A percentile compares a stretch with the other conserved stretches of the same genome.
Evolutionary conservation across 805 yeast genomes (phyloP).

Genomic region (Saccharomyces jurei): DNA sequence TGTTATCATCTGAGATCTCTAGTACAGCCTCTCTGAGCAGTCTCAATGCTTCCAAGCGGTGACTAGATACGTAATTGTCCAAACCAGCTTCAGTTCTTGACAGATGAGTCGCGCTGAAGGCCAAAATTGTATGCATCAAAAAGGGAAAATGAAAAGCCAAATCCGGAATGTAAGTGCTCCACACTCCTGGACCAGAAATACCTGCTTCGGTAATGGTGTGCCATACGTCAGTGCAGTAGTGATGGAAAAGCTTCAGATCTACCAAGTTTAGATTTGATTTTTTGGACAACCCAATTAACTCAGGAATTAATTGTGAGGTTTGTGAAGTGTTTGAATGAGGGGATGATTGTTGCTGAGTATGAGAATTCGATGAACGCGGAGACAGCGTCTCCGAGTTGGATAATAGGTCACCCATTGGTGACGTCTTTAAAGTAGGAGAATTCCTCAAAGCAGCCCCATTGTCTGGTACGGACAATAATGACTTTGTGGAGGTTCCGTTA

Average conservation of each 20-base stretch:
- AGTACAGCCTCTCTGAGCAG: conserved; percentile 78
- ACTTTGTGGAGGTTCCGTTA: background rate
- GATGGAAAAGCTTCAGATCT: conserved; percentile 77
- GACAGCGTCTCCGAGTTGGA: background rate
- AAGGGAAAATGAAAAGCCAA: conserved; percentile 83
- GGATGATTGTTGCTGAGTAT: conserved; percentile 3
- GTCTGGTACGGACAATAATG: background rate
- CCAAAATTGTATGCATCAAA: conserved; percentile 84
- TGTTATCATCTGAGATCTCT: conserved; percentile 72
- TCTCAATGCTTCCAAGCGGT: conserved; percentile 79
- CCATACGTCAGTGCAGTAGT: conserved; percentile 77
- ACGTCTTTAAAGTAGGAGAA: background rate
- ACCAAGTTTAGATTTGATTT: conserved; percentile 49
- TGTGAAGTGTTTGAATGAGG: conserved; percentile 9
- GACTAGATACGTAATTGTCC: conserved; percentile 74
- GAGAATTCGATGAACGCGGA: background rate
- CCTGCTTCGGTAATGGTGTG: conserved; percentile 87
- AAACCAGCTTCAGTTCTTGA: conserved; percentile 68
- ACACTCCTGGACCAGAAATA: conserved; percentile 68
- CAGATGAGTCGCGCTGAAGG: conserved; percentile 87
- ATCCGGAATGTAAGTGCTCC: conserved; percentile 83
- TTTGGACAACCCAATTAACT: conserved; percentile 18
- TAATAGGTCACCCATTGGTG: background rate
- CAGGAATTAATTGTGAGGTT: background rate
- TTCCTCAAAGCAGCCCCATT: background rate